Evolutionary conservation across 352 stramenopile species (phyloP), one percentile per base, ranked within the genome.

Genomic region (Globisporangium radiosum): DNA sequence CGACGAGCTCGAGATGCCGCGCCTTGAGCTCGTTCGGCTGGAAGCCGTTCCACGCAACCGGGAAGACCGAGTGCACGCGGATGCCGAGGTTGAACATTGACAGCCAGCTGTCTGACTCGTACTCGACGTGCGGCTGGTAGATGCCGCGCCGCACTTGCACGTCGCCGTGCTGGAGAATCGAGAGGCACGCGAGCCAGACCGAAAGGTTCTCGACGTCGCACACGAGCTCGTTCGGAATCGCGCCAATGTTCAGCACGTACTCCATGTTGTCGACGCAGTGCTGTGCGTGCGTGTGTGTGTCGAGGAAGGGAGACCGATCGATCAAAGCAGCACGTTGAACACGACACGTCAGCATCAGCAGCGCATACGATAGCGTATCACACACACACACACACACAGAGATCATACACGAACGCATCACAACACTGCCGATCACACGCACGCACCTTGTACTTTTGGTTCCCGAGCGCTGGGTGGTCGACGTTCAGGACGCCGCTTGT

Each of bases 1-100:
- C 69, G 4, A 64, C 54, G 42, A 93, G 56, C 8, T 65, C 54
- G 14, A 60, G 33, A 19, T 74, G 59, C 8, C 72, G 53, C 15
- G 52, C 17, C 56, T 72, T 47, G 5, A 90, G 62, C 25, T 78
- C 66, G 1, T 65, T 69, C 5, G 69, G 60, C 10, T 72, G 71
- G 56, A 92, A 86, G 3, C 81, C 76, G 54, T 84, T 87, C 81
- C 84, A 93, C 2, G 84, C 72, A 3, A 91, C 76, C 15, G 84
- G 78, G 40, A 94, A 95, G 3, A 94, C 71, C 10, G 86, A 91
- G 63, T 95, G 86, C 14, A 94, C 71, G 8, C 85, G 84, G 59
- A 95, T 95, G 17, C 86, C 86, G 17, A 95, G 72, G 45, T 95
- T 95, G 63, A 95, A 95, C 75, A 93, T 94, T 6, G 84, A 87